Evolutionary conservation across 202 grass and related monocot genomes (phyloP), one percentile per base, ranked within the genome.

Genomic region (Hordeum pubiflorum): DNA sequence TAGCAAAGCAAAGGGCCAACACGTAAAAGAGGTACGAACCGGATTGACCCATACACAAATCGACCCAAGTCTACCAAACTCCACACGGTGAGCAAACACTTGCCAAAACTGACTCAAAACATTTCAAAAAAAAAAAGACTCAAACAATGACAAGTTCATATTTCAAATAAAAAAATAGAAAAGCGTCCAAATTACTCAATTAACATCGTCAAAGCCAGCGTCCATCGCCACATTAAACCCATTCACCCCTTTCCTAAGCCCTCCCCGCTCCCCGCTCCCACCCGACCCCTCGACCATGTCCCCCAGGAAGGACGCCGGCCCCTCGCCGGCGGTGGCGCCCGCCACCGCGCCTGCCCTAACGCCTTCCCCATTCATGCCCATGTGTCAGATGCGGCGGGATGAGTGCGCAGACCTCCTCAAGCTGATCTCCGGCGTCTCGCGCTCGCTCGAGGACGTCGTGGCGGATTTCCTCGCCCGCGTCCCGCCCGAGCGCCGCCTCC

Each of bases 381-480:
- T 81, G 24, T 76, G 79, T 13, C 52, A 24, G 9, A 71, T 94
- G 15, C 73, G 81, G 65, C 61, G 44, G 6, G 69, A 72, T 32
- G 96, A 95, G 70, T 93, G 90, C 32, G 72, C 62, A 6, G 65
- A 75, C 43, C 84, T 98, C 70, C 87, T 93, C 69, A 55, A 69
- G 54, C 83, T 98, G 52, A 80, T 98, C 37, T 69, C 63, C 20
- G 63, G 68, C 59, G 85, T 85, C 77, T 79, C 80, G 57, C 85
- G 80, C 46, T 80, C 88, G 37, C 86, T 98, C 84, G 82, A 82
- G 69, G 90, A 98, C 73, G 82, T 90, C 72, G 64, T 82, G 59
- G 80, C 87, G 75, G 90, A 91, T 39, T 95, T 93, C 85, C 77
- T 82, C 74, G 20, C 84, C 58, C 86, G 85, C 76, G 67, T 98